Evolutionary conservation across 2,329 filamentous ascomycete species (phyloP), one percentile per base, ranked within the genome.

Genomic region (Cephalotrichum gorgonifer): DNA sequence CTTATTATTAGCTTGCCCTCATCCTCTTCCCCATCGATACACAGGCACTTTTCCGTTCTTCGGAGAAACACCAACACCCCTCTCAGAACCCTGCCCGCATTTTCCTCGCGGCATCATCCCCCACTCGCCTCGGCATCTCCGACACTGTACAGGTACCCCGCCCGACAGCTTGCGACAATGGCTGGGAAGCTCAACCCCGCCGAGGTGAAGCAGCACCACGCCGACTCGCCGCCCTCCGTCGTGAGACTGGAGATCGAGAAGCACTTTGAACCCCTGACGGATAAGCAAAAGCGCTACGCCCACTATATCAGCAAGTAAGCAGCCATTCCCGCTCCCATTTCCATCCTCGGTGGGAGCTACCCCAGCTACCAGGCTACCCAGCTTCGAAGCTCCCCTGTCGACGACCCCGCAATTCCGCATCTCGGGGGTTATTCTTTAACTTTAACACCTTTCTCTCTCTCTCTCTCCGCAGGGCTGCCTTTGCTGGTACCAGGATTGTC

Each of bases 181-280:
- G n/a, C 35, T 9, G 35, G 35, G 17, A 39, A 39, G 35, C n/a
- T 39, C 15, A 71, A 80, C 57, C 66, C 76, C 51, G 67, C 75
- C 56, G 79, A 83, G 54, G 70, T 83, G 54, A 72, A 73, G 64
- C 85, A 95, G 62, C 96, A 95, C 65, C 77, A 95, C 53, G 90
- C 93, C 43, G 93, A 98, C 67, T 83, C 85, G 54, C 93, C 93
- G 43, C 93, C 93, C 1, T 86, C 83, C 44, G 81, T 96, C 50
- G 91, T 96, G 51, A 81, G 84, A 44, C 79, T 98, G 45, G 84
- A 88, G 64, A 93, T 97, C 64, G 88, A 88, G 69, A 86, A 88
- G 62, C 91, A 97, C 68, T 98, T 97, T 59, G 85, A 91, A 49
- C 80, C 82, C 31, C 67, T 93, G 53, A 76, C 70, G 48, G 79